Conservation (phyloP, 1,139 yeast genomes). For the Lodderomyces theae region DNA sequence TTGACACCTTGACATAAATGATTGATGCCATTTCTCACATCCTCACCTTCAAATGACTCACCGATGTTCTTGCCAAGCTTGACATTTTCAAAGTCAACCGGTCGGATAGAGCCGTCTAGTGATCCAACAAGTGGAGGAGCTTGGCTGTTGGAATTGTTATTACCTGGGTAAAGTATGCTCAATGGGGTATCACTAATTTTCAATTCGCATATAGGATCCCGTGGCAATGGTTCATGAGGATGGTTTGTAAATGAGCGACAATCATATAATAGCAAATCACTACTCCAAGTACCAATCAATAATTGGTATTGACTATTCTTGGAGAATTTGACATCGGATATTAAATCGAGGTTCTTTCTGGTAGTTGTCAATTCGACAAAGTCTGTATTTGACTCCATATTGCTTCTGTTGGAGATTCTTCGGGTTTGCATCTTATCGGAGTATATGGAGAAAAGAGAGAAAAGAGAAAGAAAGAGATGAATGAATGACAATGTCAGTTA, state of each 20-base stretch:
- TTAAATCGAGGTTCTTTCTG: constrained; percentile 26
- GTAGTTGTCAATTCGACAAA: constrained; percentile 17
- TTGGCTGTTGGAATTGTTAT: constrained; percentile 13
- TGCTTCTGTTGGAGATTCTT: no score
- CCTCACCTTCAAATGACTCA: constrained; percentile 12
- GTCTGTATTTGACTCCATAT: constrained; percentile 10
- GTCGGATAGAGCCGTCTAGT: constrained; percentile 40
- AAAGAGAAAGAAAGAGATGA: background rate
- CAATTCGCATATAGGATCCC: constrained; percentile 9
- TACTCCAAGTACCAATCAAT: constrained; percentile 44
- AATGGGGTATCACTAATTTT: constrained; percentile 14
- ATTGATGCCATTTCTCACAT: constrained; percentile 28
- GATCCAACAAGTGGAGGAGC: constrained; percentile 32
- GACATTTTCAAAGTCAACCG: constrained; percentile 43
- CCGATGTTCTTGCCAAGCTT: constrained; percentile 19
- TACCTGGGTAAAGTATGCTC: constrained; percentile 13
- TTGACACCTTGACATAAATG: constrained; percentile 27
- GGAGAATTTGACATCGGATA: constrained; percentile 34
- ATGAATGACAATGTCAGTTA: no score
- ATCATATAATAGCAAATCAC: constrained; percentile 36
- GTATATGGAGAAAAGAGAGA: background rate
- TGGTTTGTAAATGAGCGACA: constrained; percentile 13
- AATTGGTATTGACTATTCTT: constrained; percentile 26
- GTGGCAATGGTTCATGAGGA: constrained; percentile 12
- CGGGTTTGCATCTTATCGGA: background rate